A percentile compares a stretch with the other conserved stretches of the same genome.
Conservation (phyloP, 2,329 filamentous ascomycete species). For the Akanthomyces dipterigenus region DNA sequence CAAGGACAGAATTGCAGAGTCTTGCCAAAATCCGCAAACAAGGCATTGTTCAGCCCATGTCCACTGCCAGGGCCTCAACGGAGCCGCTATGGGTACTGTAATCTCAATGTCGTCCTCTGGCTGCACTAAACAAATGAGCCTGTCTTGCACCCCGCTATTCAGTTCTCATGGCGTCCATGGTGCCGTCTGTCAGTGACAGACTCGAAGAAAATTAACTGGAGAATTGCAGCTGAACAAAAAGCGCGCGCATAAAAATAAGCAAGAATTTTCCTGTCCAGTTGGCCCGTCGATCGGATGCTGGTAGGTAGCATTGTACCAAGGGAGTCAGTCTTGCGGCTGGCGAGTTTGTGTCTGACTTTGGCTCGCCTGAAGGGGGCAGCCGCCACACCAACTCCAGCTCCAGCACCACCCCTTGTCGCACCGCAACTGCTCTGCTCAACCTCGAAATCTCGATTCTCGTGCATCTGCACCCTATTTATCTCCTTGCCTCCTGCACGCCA, state of each 20-base stretch:
- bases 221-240: background rate
- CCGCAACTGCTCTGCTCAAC: background rate
- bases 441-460: constrained; percentile 8
- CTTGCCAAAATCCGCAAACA: background rate
- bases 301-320: no score
- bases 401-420: constrained; percentile 5
- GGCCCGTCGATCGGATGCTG: background rate
- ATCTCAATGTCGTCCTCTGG: constrained; percentile 1
- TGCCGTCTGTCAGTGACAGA: background rate
- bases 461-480: background rate
- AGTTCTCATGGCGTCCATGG: background rate
- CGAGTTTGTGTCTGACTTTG: background rate
- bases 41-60: background rate
- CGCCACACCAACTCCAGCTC: constrained; percentile 1
- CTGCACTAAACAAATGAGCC: constrained; percentile 6
- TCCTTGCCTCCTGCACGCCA: background rate
- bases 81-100: constrained; percentile 9
- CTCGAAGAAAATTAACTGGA: background rate
- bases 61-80: constrained; percentile 1
- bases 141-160: constrained; percentile 5
- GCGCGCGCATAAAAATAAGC: background rate
- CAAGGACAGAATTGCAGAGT: background rate
- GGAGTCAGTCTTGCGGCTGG: no score
- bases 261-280: background rate
- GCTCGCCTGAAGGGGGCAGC: constrained; percentile 2